phyloP scores from a whole-genome alignment of 2,329 filamentous ascomycete species.

The Clarireedia monteithiana region DNA sequence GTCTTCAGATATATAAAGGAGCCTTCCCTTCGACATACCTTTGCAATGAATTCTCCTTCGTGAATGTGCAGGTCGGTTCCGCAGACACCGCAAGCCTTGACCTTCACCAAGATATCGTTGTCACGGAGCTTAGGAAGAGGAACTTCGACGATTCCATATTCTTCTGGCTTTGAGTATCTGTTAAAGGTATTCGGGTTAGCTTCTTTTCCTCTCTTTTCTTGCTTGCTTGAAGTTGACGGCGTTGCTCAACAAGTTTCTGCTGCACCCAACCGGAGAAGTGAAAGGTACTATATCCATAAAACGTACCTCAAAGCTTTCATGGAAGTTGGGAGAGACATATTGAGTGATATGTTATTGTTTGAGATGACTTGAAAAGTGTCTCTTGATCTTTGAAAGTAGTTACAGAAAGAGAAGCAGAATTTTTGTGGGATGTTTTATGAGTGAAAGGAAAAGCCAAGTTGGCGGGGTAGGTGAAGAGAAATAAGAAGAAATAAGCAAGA shows the following conservation, averaged over 20 bases:
- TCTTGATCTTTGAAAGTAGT: not conserved
- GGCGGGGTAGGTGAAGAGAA: too few relatives aligned
- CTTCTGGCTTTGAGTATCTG: constrained; percentile 54
- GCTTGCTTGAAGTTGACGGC: not conserved
- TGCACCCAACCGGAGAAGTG: not conserved
- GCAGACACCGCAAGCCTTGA: constrained; percentile 58
- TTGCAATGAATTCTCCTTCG: constrained; percentile 58
- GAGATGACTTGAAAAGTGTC: not conserved
- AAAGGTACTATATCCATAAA: constrained; percentile 8
- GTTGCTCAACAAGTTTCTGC: not conserved
- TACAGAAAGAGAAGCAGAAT: not conserved
- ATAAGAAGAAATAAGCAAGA: too few relatives aligned
- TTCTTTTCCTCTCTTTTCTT: not conserved
- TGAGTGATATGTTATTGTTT: constrained; percentile 10
- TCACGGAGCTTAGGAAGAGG: constrained; percentile 42
- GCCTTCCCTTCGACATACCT: constrained; percentile 31
- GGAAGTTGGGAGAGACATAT: constrained; percentile 34
- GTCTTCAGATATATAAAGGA: constrained; percentile 15
- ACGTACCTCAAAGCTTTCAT: constrained; percentile 53
- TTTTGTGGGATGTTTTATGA: not conserved
- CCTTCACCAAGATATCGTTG: constrained; percentile 43
- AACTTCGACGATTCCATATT: constrained; percentile 52
- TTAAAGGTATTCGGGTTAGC: not conserved
- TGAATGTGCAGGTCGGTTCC: constrained; percentile 48
- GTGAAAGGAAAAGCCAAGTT: not conserved